Evolutionary conservation across 2,329 filamentous ascomycete genomes (phyloP).

Genomic region (Penicillium psychrosexuale): DNA sequence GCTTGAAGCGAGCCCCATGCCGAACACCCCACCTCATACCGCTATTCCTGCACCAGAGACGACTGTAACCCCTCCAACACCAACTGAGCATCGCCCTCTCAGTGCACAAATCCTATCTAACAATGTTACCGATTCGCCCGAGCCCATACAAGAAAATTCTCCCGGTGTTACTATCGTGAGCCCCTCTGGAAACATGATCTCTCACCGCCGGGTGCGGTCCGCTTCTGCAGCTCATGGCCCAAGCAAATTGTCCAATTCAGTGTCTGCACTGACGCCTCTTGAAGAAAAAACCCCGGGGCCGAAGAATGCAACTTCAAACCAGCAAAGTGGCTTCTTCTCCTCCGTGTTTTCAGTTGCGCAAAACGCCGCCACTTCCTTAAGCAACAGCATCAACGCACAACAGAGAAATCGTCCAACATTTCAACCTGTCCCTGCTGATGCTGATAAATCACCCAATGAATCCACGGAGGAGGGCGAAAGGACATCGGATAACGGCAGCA

Average conservation of each 20-base stretch:
- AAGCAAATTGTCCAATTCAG: constrained; percentile 82
- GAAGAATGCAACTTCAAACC: constrained; percentile 56
- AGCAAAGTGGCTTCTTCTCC: constrained; percentile 75
- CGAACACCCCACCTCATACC: constrained; percentile 34
- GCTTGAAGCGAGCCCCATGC: constrained; percentile 24
- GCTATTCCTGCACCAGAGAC: constrained; percentile 49
- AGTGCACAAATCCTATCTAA: constrained; percentile 34
- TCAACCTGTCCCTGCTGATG: constrained; percentile 29
- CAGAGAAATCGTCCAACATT: constrained; percentile 42
- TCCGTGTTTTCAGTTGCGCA: constrained; percentile 90
- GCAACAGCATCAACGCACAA: constrained; percentile 57
- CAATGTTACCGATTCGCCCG: constrained; percentile 39
- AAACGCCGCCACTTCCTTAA: constrained; percentile 80
- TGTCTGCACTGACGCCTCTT: constrained; percentile 68
- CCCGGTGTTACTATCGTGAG: constrained; percentile 55
- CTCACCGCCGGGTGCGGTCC: constrained; percentile 64
- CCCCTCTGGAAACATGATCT: constrained; percentile 67
- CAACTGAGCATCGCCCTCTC: constrained; percentile 47
- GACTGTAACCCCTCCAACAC: constrained; percentile 63
- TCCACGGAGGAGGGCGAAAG: constrained; percentile 27
- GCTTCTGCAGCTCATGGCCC: constrained; percentile 59
- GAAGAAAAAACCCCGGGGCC: constrained; percentile 57
- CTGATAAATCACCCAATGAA: constrained; percentile 29
- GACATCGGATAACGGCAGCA: constrained; percentile 19
- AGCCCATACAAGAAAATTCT: constrained; percentile 33